Conservation (phyloP, 1,284 basidiomycete genomes). For the Leccinum pachyderme region DNA sequence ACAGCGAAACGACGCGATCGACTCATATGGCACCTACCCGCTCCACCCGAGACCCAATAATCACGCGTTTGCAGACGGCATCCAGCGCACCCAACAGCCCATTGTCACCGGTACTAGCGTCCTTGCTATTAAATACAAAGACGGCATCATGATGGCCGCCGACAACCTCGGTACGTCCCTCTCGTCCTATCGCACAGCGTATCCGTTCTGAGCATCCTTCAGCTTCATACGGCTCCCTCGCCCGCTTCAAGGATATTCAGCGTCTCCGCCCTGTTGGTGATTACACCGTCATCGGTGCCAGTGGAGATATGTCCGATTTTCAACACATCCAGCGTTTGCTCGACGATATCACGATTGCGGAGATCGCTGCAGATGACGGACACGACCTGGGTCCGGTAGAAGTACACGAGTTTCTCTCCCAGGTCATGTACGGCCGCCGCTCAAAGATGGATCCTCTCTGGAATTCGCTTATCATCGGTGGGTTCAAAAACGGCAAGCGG, state of each 20-base stretch:
- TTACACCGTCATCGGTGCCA: constrained; percentile 87
- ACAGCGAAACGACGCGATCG: constrained; percentile 70
- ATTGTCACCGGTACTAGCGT: constrained; percentile 97
- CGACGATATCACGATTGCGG: constrained; percentile 73
- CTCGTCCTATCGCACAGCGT: neutral
- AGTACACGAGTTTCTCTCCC: constrained; percentile 91
- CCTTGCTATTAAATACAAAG: constrained; percentile 91
- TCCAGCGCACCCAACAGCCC: constrained; percentile 84
- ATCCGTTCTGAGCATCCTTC: neutral
- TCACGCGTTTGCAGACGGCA: constrained; percentile 52
- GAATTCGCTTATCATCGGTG: constrained; percentile 96
- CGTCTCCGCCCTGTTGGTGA: constrained; percentile 84
- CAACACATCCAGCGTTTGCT: constrained; percentile 87
- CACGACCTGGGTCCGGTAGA: constrained; percentile 86
- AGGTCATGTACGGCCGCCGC: constrained; percentile 89
- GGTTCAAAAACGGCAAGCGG: constrained; percentile 80
- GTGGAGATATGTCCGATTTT: constrained; percentile 98
- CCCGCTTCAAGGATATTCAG: constrained; percentile 93
- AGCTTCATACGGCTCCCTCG: constrained; percentile 98
- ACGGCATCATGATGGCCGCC: constrained; percentile 98
- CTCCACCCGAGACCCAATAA: constrained; percentile 56
- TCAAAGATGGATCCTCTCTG: constrained; percentile 92
- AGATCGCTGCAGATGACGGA: constrained; percentile 80
- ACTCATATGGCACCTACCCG: constrained; percentile 74
- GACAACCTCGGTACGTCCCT: constrained; percentile 82